Evolutionary conservation across 352 stramenopile genomes (phyloP).

Genomic region (Phytophthora hybrid): DNA sequence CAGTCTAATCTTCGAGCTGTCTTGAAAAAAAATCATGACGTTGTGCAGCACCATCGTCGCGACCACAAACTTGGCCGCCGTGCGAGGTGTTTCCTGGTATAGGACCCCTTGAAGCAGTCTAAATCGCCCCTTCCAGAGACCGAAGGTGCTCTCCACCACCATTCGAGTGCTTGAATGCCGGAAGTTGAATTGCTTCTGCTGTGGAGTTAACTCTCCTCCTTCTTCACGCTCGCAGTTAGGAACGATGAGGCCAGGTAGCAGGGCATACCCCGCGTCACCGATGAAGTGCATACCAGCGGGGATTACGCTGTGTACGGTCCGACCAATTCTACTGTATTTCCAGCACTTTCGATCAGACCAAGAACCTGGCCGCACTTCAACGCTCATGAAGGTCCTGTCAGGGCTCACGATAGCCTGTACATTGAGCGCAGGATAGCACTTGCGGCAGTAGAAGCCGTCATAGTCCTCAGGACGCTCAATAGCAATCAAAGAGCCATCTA

Average conservation of each 20-base stretch:
- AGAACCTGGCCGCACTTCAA: not conserved
- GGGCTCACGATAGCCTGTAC: too few relatives aligned
- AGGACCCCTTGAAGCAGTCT: conserved; percentile 2
- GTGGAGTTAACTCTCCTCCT: not conserved
- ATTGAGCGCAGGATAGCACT: too few relatives aligned
- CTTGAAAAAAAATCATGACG: conserved; percentile 2
- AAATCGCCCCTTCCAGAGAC: conserved; percentile 1
- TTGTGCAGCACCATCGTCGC: conserved; percentile 9
- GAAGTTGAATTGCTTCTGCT: conserved; percentile 7
- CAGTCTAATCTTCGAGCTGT: not conserved
- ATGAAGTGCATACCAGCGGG: not conserved
- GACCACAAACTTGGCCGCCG: not conserved
- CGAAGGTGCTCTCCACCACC: not conserved
- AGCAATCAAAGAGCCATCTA: too few relatives aligned
- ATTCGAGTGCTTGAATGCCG: conserved; percentile 4
- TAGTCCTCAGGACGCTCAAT: too few relatives aligned
- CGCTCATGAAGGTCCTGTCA: too few relatives aligned
- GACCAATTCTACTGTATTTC: conserved; percentile 10
- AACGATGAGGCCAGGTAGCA: not conserved
- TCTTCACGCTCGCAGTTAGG: not conserved
- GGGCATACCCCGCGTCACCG: not conserved
- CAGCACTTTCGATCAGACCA: not conserved
- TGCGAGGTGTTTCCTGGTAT: not conserved
- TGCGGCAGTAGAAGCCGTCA: too few relatives aligned
- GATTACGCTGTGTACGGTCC: not conserved